Evolutionary conservation across 495 filamentous ascomycete genomes (phyloP).

Genomic region (Xylaria scruposa): DNA sequence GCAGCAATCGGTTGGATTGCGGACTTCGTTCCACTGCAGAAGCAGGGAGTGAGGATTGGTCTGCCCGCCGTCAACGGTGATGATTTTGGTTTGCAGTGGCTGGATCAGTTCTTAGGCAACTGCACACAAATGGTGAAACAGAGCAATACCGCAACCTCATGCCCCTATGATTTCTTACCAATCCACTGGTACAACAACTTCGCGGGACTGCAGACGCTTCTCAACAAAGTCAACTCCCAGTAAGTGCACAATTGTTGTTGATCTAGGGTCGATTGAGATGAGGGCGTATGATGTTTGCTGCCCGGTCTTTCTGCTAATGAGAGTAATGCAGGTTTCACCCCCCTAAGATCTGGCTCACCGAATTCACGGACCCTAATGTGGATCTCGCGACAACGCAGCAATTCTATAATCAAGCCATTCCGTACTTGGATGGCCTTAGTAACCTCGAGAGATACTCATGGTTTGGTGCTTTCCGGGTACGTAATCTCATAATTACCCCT

Average conservation of each 20-base stretch:
- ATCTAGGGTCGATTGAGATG: background rate
- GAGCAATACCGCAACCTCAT: background rate
- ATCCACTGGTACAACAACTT: slow-evolving; percentile 3
- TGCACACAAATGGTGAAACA: background rate
- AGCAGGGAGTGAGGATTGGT: background rate
- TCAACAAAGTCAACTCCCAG: background rate
- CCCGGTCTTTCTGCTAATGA: background rate
- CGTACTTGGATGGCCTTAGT: background rate
- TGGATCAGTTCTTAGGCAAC: background rate
- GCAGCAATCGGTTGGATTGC: background rate
- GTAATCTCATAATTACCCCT: background rate
- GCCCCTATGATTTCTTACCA: slow-evolving; percentile 7
- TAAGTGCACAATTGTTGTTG: background rate
- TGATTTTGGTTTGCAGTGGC: background rate
- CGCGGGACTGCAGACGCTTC: background rate
- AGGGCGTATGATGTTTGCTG: background rate
- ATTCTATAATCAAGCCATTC: background rate
- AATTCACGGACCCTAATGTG: slow-evolving; percentile 7
- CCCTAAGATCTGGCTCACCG: background rate
- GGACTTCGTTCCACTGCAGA: background rate
- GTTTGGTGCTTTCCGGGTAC: background rate
- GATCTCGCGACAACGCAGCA: background rate
- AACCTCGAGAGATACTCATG: background rate
- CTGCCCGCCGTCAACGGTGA: slow-evolving; percentile 1
- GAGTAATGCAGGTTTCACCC: background rate